Percentiles rank a stretch among this genome's conserved stretches.
Conservation (phyloP, 306 rosid species). For the Sicyos baderoa region DNA sequence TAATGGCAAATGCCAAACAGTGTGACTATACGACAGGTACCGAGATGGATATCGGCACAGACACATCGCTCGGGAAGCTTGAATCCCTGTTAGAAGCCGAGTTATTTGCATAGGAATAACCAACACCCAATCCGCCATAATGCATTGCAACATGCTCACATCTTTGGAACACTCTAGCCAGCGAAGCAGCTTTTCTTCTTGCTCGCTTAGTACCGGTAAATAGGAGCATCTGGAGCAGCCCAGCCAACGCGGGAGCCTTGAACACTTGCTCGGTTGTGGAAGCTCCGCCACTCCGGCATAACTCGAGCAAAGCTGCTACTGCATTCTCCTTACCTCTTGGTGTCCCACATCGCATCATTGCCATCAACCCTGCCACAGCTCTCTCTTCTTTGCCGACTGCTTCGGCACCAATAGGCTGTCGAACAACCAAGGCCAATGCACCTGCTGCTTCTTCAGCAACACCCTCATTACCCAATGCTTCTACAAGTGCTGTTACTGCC, state of each 20-base stretch:
- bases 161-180: slow-evolving; percentile 84
- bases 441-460: slow-evolving; percentile 96
- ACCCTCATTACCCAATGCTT: slow-evolving; percentile 63
- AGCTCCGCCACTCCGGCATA: slow-evolving; percentile 82
- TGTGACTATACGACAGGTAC: slow-evolving; percentile 70
- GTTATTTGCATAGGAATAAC: slow-evolving; percentile 65
- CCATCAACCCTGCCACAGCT: slow-evolving; percentile 59
- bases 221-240: slow-evolving; percentile 67
- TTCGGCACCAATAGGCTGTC: slow-evolving; percentile 67
- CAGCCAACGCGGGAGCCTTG: slow-evolving; percentile 75
- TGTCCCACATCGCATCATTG: slow-evolving; percentile 87
- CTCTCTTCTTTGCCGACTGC: slow-evolving; percentile 62
- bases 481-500: slow-evolving; percentile 68
- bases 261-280: slow-evolving; percentile 73
- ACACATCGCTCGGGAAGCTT: slow-evolving; percentile 59
- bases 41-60: slow-evolving; percentile 78
- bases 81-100: slow-evolving; percentile 62
- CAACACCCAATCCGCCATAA: slow-evolving; percentile 73
- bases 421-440: slow-evolving; percentile 73
- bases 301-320: slow-evolving; percentile 86
- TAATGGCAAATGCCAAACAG: slow-evolving; percentile 16
- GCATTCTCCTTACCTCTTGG: slow-evolving; percentile 92
- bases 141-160: slow-evolving; percentile 52
- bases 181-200: slow-evolving; percentile 91
- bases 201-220: slow-evolving; percentile 92